Base-by-base conservation (phyloP, 345 rosid species). In the Cochlearia excelsa region DNA sequence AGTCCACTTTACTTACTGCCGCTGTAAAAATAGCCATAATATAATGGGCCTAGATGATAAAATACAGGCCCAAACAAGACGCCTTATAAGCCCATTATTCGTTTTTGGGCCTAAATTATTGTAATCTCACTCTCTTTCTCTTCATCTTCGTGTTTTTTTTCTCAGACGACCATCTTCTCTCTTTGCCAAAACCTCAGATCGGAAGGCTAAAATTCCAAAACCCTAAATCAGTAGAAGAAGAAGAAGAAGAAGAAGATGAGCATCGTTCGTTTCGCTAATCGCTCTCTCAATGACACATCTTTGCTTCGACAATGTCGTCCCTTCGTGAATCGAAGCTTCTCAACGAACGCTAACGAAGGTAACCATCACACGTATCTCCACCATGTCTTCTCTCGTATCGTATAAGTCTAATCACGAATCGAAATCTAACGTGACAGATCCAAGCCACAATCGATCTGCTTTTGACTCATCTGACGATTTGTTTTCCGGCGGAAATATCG, bases 291-390 rank as follows among this genome's bases (percentile, higher is more conserved):
- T 31, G 57, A 57, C 63, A 59, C 57, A 9, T 6, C 75, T 54
- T 47, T 55, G 9, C 59, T 43, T 31, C 52, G 46, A 30, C 33
- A 56, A 34, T 68, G 50, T 51, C 75, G 66, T 39, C 64, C 65
- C 8, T 6, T n/a, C 39, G 60, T 72, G 3, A 42, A 51, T 8
- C 68, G 77, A 66, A 38, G 58, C 49, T 57, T 80, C 66, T 58
- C 79, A 26, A 61, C 79, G 39, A 52, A 39, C 40, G 73, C 78
- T 42, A 43, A 38, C 30, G 45, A 68, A 46, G 85, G 82, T 80
- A 68, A 56, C 41, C 35, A 30, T 35, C 6, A n/a, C 42, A 34
- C 56, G 48, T 53, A 41, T 54, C 42, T 35, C 46, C 30, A 1
- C 6, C n/a, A 1, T 64, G 7, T 23, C 10, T 35, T 9, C 35